Evolutionary conservation across 2,329 filamentous ascomycete species (phyloP), one percentile per base, ranked within the genome.

Genomic region (Onygenales sp.): DNA sequence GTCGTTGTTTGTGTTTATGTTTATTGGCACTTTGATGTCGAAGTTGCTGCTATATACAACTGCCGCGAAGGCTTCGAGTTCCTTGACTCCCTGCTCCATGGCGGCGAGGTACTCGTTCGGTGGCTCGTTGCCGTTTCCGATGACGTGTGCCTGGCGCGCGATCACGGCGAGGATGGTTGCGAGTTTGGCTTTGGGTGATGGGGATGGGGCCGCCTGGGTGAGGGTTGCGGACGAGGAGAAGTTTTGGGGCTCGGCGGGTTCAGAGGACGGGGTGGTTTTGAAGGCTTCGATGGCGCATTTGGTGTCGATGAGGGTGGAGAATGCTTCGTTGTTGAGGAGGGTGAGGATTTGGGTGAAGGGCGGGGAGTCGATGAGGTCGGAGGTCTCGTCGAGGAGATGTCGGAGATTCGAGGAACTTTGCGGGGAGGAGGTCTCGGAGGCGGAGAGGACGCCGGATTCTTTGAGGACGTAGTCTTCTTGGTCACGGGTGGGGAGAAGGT

Each of bases 331-430:
- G 55, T 97, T 86, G 53, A 96, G 80, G 54, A 88, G 83, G 2
- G 86, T 89, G 44, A 96, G 79, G 38, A 98, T 90, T 63, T 90
- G 86, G 0, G 85, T 81, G 71, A 97, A 97, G 38, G 88, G 82
- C 0, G 93, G 93, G 1, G 93, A 96, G 66, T 98, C 93, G 65
- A 97, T 85, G 27, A 98, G 80, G 67, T 98, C 93, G 41, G 92
- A 88, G 2, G 93, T 97, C 75, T 98, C 93, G 67, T 98, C 92
- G 1, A 98, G 81, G 17, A 98, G 80, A 54, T 87, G 85, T 53
- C 92, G 84, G 53, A 98, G 81, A 1, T 84, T 81, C 6, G 66
- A 61, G 4, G 65, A 58, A 14, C 66, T 72, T 48, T 69, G 64
- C 2, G 33, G 33, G 43, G 65, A 61, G 2, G 66, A 67, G 33